A percentile compares a stretch with the other conserved stretches of the same genome.
Conservation (phyloP, 371 early-diverging fungal species). For the Actinomortierella ambigua region DNA sequence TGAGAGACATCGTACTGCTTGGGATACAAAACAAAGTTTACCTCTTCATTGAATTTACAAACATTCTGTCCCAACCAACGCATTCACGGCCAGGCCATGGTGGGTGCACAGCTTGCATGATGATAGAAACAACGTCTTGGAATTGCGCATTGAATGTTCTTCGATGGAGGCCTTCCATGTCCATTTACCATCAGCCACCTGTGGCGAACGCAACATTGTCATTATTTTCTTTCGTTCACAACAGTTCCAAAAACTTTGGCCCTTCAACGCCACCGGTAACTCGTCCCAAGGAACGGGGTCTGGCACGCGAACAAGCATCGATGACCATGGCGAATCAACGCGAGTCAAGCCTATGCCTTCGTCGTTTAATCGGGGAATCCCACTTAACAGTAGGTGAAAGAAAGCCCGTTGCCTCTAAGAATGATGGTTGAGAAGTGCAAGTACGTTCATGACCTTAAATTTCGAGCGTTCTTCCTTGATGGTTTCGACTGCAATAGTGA, state of each 20-base stretch:
- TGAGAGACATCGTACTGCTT: not conserved
- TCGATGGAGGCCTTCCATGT: too few relatives aligned
- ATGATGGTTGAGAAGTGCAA: not conserved
- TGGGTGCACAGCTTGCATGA: too few relatives aligned
- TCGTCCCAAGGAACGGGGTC: slow-evolving; percentile 14
- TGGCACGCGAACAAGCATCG: slow-evolving; percentile 8
- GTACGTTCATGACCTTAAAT: not conserved
- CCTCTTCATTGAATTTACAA: not conserved
- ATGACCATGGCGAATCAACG: slow-evolving; percentile 39
- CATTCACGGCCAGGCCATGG: too few relatives aligned
- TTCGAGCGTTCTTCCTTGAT: not conserved
- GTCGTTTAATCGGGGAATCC: slow-evolving; percentile 44
- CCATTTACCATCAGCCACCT: too few relatives aligned
- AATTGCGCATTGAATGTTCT: too few relatives aligned
- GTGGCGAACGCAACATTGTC: too few relatives aligned
- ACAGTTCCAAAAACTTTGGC: slow-evolving; percentile 46
- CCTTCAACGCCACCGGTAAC: slow-evolving; percentile 11
- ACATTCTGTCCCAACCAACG: too few relatives aligned
- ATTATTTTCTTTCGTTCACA: not conserved
- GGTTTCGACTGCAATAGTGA: slow-evolving; percentile 52
- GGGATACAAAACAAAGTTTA: too few relatives aligned
- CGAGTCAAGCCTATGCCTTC: slow-evolving; percentile 40
- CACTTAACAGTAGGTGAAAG: slow-evolving; percentile 32
- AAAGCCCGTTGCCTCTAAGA: not conserved
- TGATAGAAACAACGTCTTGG: too few relatives aligned